Conservation (phyloP, 1,139 yeast genomes). For the Hemisphaericaspora xylanilytica region DNA sequence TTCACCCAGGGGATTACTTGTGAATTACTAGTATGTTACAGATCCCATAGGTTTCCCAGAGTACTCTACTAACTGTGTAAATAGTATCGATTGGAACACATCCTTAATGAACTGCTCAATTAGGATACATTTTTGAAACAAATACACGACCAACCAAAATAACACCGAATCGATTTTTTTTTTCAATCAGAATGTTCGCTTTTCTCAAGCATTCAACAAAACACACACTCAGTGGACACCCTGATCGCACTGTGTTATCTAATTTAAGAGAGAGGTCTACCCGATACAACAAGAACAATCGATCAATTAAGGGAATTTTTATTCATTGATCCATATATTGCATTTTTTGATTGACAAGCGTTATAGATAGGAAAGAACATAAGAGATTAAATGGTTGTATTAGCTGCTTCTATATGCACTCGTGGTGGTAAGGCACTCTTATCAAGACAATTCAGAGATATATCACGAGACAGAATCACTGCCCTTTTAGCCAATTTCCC, state of each 20-base stretch:
- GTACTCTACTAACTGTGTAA: conserved; percentile 7
- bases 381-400: conserved; percentile 36
- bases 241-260: not conserved
- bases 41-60: not conserved
- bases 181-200: not conserved
- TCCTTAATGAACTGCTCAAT: conserved; percentile 3
- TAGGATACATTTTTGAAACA: not conserved
- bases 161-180: conserved; percentile 3
- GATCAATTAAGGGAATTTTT: not conserved
- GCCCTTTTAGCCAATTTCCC: conserved; percentile 87
- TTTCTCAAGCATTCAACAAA: not conserved
- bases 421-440: conserved; percentile 92
- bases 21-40: conserved; percentile 8
- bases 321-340: not conserved
- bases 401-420: conserved; percentile 95
- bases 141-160: not conserved
- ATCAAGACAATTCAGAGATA: conserved; percentile 88
- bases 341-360: not conserved
- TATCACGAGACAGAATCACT: conserved; percentile 82
- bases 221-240: not conserved
- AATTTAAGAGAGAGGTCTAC: not conserved
- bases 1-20: conserved; percentile 7
- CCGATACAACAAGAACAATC: not conserved
- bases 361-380: not conserved
- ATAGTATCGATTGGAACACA: conserved; percentile 7